Base-by-base conservation (phyloP, 2,329 filamentous ascomycete species). In the Ceratocystis smalleyi region DNA sequence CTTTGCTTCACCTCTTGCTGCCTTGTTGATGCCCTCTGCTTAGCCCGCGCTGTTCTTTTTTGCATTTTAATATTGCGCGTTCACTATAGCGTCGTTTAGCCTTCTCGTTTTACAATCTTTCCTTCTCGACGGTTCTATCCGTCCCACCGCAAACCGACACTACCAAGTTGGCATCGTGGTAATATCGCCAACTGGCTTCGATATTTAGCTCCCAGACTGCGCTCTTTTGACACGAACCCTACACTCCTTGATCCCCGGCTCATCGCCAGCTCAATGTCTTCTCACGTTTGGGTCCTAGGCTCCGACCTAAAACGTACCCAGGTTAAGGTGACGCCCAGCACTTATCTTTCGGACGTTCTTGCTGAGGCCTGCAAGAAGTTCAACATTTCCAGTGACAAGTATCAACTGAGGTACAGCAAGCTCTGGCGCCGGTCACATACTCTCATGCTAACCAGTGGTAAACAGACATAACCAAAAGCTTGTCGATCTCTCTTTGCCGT, bases 321-420 rank as follows among this genome's bases (percentile, higher is more conserved):
- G 51, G 80, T 99, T 74, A 95, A 95, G 75, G 91, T 94, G 64
- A 87, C 81, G 0, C 90, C 91, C 0, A 81, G 81, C 64, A 96
- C 86, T 68, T 87, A 89, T 70, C 77, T 99, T 69, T 87, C 87
- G 65, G 91, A 96, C 72, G 82, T 99, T 1, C 79, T 96, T 19
- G 83, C 89, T 67, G 88, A 97, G 74, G 92, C 92, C 57, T 97
- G 92, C 73, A 79, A 79, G 69, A 95, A 92, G 77, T 82, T 96
- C 69, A 85, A 84, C 66, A 75, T 92, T 40, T 78, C 84, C 66
- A 78, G 86, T 40, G 85, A 86, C 68, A 86, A 87, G 68, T 94
- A 88, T 75, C 82, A 86, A 24, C 76, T 99, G 66, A 97, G 95
- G 88, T 92, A 77, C 17, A 30, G 32, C 15, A 27, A 7, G 43